A percentile compares a stretch with the other conserved stretches of the same genome.
phyloP scores from a whole-genome alignment of 345 rosid species.

The Conringia planisiliqua region DNA sequence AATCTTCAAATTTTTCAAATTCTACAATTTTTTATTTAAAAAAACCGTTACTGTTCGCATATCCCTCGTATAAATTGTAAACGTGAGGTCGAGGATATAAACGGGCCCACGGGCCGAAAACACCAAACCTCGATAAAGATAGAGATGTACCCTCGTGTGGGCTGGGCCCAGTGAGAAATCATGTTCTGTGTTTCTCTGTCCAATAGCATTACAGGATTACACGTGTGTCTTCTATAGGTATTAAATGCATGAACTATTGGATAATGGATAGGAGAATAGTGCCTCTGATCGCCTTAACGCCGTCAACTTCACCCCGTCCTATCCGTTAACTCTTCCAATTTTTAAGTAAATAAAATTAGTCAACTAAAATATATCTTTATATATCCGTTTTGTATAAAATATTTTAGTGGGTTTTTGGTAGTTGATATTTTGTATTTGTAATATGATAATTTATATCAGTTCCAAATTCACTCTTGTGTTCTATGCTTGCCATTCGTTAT shows the following conservation, averaged over 20 bases:
- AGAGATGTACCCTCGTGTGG: slow-evolving; percentile 32
- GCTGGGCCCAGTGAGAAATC: slow-evolving; percentile 15
- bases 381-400: neutral
- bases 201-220: neutral
- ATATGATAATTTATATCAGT: neutral
- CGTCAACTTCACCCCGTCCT: neutral
- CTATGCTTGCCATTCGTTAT: no score
- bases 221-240: slow-evolving; percentile 18
- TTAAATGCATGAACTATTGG: slow-evolving; percentile 1
- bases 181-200: neutral
- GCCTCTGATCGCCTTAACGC: neutral
- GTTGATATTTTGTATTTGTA: neutral
- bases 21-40: no score
- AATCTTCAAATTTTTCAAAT: no score
- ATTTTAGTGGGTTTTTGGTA: neutral
- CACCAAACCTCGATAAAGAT: neutral
- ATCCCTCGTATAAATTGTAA: neutral
- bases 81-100: slow-evolving; percentile 20
- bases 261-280: neutral
- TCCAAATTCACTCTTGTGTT: no score
- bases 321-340: neutral
- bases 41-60: neutral
- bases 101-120: slow-evolving; percentile 28
- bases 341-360: neutral
- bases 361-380: neutral